Base-by-base conservation (phyloP, 2,329 filamentous ascomycete genomes). In the Neofusicoccum kwambonambiense region DNA sequence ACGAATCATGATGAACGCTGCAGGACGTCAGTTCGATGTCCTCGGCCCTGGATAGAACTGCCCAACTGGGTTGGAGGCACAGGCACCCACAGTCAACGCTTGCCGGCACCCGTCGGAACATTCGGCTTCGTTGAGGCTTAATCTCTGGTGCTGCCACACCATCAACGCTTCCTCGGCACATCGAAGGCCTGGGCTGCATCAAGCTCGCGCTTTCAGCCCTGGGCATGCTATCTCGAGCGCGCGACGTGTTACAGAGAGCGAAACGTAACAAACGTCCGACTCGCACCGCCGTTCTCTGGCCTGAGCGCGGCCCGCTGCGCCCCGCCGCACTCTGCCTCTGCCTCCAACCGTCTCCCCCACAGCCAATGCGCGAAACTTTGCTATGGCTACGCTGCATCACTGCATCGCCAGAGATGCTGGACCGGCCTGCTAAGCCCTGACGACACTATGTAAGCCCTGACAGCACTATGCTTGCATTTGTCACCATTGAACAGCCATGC, bases 111-210 rank as follows among this genome's bases (percentile, higher is more conserved):
- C 2, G 11, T 39, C 37, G 8, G 58, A 45, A 45, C 64, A 67
- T 56, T 58, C 11, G 56, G 42, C 42, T 62, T 49, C 67, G 5
- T 68, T 11, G 37, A 39, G 13, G 37, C 13, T 12, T 12, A 11
- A 15, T 39, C 3, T 39, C 6, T 39, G 37, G 11, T 15, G 13
- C 37, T 39, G 13, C 37, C 37, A 39, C 37, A 39, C 37, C 37
- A 39, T 39, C 37, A 39, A 39, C 37, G 44, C 2, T 47, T 47
- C 44, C 7, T 47, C 44, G 44, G 44, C 19, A 19, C 15, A 19
- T 47, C 17, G 13, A n/a, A n/a, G 9, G 9, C 13, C 49, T 51
- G 27, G 31, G 22, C 49, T 51, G 22, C 22, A n/a, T 35, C 49
- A 51, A 12, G 12, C 34, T 31, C 6, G 49, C n/a, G 8, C 12